Conservation (phyloP, 495 filamentous ascomycete genomes). For the Usnea hakonensis region DNA sequence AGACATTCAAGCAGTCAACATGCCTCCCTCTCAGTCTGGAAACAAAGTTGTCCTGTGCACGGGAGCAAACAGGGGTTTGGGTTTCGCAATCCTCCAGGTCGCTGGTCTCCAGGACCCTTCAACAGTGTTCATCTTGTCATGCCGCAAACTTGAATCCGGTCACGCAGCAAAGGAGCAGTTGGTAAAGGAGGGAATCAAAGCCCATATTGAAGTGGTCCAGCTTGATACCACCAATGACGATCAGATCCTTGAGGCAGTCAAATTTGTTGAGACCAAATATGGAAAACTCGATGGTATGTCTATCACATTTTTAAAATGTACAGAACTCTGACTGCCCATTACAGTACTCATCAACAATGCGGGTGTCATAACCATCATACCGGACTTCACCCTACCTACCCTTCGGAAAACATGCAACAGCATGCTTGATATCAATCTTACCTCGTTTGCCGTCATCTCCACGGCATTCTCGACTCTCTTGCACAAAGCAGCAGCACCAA, state of each 20-base stretch:
- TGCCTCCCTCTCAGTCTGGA: no score
- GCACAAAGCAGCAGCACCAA: constrained; percentile 15
- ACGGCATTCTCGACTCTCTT: constrained; percentile 29
- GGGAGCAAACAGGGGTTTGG: constrained; percentile 34
- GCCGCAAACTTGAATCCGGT: constrained; percentile 22
- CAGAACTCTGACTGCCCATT: neutral
- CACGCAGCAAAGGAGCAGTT: constrained; percentile 21
- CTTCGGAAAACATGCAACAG: constrained; percentile 22
- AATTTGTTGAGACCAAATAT: constrained; percentile 19
- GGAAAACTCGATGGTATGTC: constrained; percentile 26
- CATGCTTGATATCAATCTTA: constrained; percentile 27
- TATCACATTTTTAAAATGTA: neutral
- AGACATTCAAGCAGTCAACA: no score
- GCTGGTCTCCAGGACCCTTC: constrained; percentile 24
- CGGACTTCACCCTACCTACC: constrained; percentile 10
- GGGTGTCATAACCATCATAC: constrained; percentile 22
- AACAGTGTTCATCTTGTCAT: constrained; percentile 28
- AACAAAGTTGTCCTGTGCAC: constrained; percentile 32
- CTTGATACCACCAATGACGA: constrained; percentile 29
- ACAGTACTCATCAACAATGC: constrained; percentile 35
- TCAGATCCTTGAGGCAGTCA: constrained; percentile 22
- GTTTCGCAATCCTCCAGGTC: constrained; percentile 30
- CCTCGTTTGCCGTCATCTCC: constrained; percentile 26
- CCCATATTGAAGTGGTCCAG: constrained; percentile 26
- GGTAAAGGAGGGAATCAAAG: constrained; percentile 17